Evolutionary conservation across 345 rosid species (phyloP), one percentile per base, ranked within the genome.

Genomic region (Camelina neglecta): DNA sequence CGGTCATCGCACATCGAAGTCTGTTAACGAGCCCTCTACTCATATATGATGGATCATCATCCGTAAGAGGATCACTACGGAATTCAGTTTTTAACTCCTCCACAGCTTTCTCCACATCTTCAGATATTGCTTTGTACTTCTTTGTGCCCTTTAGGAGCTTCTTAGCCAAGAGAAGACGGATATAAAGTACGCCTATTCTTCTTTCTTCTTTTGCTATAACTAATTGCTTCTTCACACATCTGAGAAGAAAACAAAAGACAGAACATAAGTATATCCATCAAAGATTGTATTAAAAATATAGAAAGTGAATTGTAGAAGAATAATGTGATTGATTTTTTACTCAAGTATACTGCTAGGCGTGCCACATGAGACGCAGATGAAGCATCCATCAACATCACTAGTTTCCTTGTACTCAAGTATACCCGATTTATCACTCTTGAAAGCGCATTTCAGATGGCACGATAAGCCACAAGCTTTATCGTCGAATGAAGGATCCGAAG

Each of bases 371-470:
- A 88, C 79, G 41, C 96, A 88, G 53, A 21, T 77, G 77, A 76
- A 90, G 64, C 84, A 61, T 48, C 89, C 93, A 41, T 90, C 96
- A 16, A 18, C 7, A 39, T 62, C 61, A 24, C 16, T 10, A 13
- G 20, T 29, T 11, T 15, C 31, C 58, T 39, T 69, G 38, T 66
- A 54, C 67, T 39, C 66, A 41, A 47, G 68, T 39, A 86, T 73
- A 24, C 86, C 85, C 33, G 89, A 56, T 65, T 77, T 81, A 47
- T 83, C 84, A 73, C 74, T 64, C 74, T 69, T 73, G 63, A 90
- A 68, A 29, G 87, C 89, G 54, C 93, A 90, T 2, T 80, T 69
- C 7, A 88, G 80, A 77, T 88, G 96, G 76, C 90, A 88, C 2
- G 91, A 81, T 31, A 82, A 69, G 73, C 93, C 91, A 77, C 96